Conservation (phyloP, 495 filamentous ascomycete genomes). For the Trichoderma reesei region DNA sequence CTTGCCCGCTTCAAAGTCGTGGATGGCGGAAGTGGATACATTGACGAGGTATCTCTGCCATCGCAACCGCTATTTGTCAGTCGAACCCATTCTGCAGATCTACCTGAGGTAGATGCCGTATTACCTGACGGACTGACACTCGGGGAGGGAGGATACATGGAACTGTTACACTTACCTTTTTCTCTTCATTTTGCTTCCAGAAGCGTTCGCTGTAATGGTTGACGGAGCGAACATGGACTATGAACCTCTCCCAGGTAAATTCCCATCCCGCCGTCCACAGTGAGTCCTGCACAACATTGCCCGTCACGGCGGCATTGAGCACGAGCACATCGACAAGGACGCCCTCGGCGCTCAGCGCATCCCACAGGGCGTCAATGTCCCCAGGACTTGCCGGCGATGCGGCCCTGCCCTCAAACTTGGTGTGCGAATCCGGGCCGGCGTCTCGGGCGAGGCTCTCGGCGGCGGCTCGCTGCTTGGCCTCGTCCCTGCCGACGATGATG, state of each 20-base stretch:
- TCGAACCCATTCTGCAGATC: neutral
- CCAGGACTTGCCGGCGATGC: conserved; percentile 14
- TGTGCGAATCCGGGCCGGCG: conserved; percentile 11
- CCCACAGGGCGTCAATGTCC: conserved; percentile 26
- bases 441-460: conserved; percentile 11
- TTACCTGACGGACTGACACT: no score
- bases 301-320: conserved; percentile 24
- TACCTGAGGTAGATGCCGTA: no score
- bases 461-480: neutral
- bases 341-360: conserved; percentile 18
- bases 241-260: conserved; percentile 22
- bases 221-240: conserved; percentile 24
- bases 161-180: conserved; percentile 6
- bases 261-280: conserved; percentile 20
- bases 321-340: conserved; percentile 31
- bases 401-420: conserved; percentile 12
- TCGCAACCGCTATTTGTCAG: neutral
- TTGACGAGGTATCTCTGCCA: conserved; percentile 26
- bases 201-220: conserved; percentile 28
- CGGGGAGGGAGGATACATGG: neutral
- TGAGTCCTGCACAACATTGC: neutral
- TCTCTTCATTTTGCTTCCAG: conserved; percentile 17
- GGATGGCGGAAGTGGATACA: conserved; percentile 23
- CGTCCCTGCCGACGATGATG: conserved; percentile 17
- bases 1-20: conserved; percentile 14